Evolutionary conservation across 306 rosid species (phyloP), one percentile per base, ranked within the genome.

Genomic region (Cucurbita maxima): DNA sequence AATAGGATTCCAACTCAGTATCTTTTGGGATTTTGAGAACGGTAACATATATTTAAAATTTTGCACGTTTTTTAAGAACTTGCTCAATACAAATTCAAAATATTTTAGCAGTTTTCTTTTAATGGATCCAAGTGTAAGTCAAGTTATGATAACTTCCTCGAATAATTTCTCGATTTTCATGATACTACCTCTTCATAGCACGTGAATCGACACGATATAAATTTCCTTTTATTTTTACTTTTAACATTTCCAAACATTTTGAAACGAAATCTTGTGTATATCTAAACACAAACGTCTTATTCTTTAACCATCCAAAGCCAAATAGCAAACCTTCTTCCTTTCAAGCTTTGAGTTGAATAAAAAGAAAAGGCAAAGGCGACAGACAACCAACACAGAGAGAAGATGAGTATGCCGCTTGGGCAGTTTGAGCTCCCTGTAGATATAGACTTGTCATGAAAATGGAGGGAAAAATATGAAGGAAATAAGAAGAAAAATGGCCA

Each of bases 391-490:
- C 1, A 69, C 5, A 15, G 54, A 47, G 44, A 34, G 8, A 70
- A n/a, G 58, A 52, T 47, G 74, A 50, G 58, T n/a, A 50, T 69
- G 44, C 43, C 73, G 48, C 44, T 69, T 47, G 58, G 45, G 74
- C 74, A 70, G 74, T 50, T 68, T 22, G 38, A 68, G 57, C 57
- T 66, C 54, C 20, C 57, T 68, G 22, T 68, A 7, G 73, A 51
- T 9, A 50, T 51, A 30, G 73, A 70, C 74, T 70, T 70, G 74
- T 70, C 74, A 50, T 25, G 58, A 70, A 48, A 70, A 70, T 30
- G 16, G 72, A 30, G 74, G 43, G 30, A 5, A 50, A 50, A 51
- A 50, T 25, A 70, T 30, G 74, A 56, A 68, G 1, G 22, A 10
- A 11, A 15, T 8, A 9, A 57, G 71, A 36, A 14, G 47, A 16